Percentiles rank a stretch among this genome's conserved stretches.
Conservation (phyloP, 441 rosid species). For the Omphalea diandra region DNA sequence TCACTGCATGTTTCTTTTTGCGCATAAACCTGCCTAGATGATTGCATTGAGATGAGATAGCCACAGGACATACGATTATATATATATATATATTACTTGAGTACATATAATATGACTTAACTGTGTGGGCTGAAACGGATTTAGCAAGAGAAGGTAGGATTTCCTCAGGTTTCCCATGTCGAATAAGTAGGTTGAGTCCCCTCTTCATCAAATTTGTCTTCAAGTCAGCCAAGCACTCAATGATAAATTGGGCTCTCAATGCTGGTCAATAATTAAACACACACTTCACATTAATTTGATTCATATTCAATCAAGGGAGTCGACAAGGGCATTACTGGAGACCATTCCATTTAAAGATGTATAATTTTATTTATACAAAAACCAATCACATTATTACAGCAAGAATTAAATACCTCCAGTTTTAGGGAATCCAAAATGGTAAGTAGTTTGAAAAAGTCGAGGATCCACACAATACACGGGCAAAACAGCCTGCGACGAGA, state of each 20-base stretch:
- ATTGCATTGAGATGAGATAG: constrained; percentile 3
- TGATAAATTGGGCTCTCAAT: constrained; percentile 66
- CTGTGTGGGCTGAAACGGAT: constrained; percentile 66
- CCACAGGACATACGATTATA: too few species aligned
- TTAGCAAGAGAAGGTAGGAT: constrained; percentile 70
- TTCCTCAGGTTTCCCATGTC: constrained; percentile 78
- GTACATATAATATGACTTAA: too few species aligned
- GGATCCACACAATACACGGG: constrained; percentile 91
- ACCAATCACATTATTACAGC: too few species aligned
- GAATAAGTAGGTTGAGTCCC: constrained; percentile 70
- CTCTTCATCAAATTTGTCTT: constrained; percentile 63
- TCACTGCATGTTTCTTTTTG: constrained; percentile 88
- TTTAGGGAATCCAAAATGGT: constrained; percentile 71
- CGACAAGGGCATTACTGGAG: neutral
- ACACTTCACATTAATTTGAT: neutral
- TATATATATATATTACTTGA: too few species aligned
- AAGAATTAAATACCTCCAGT: constrained; percentile 64
- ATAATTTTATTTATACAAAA: too few species aligned
- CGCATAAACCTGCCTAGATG: constrained; percentile 68
- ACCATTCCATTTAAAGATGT: neutral
- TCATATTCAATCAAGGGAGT: neutral
- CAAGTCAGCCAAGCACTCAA: constrained; percentile 76
- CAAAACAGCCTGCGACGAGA: constrained; percentile 53
- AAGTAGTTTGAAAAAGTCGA: constrained; percentile 78
- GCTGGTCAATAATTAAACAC: constrained; percentile 37